Base-by-base conservation (phyloP, 495 filamentous ascomycete genomes). In the Corynascus novoguineensis region DNA sequence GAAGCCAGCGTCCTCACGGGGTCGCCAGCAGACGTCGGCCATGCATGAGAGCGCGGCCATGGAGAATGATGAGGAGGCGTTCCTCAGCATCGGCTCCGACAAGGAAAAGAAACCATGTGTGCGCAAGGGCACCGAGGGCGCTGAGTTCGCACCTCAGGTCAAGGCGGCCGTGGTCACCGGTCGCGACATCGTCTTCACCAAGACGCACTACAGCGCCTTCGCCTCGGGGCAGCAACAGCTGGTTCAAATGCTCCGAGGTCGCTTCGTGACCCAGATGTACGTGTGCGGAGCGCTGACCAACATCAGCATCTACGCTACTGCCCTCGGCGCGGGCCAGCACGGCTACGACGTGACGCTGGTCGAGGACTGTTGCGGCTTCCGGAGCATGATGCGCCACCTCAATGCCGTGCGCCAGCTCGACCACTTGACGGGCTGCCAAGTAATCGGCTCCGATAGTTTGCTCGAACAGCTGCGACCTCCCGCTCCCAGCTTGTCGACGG, bases 221-320 rank as follows among this genome's bases (percentile, higher is more conserved):
- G 57, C 64, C 27, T 57, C 61, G 21, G 63, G 47, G 10, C 66
- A 68, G 45, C 83, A 81, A 59, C 83, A 82, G 59, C 83, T 83
- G 15, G 86, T 86, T 0, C 77, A 78, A 28, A 77, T 96, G 15
- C 78, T 97, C 22, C 73, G 85, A 37, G 78, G 81, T 5, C 86
- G 82, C 21, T 84, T 98, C 41, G 81, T 97, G 41, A 97, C 90
- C 1, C 87, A 96, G 64, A 71, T 98, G n/a, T 97, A 88, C 65
- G 79, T 98, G 5, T 96, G 90, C 63, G 93, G 93, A 12, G 82
- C 87, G n/a, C 74, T 92, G 34, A 91, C 88, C 14, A 97, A 97
- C 68, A 77, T 90, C 28, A 91, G 90, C 22, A 84, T 97, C 28
- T 93, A 91, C 64, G 93, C 93, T 9, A 98, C 93, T 2, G 92